Evolutionary conservation across 306 rosid genomes (phyloP), one percentile per base, ranked within the genome.

Genomic region (Trichosanthes cucumerina): DNA sequence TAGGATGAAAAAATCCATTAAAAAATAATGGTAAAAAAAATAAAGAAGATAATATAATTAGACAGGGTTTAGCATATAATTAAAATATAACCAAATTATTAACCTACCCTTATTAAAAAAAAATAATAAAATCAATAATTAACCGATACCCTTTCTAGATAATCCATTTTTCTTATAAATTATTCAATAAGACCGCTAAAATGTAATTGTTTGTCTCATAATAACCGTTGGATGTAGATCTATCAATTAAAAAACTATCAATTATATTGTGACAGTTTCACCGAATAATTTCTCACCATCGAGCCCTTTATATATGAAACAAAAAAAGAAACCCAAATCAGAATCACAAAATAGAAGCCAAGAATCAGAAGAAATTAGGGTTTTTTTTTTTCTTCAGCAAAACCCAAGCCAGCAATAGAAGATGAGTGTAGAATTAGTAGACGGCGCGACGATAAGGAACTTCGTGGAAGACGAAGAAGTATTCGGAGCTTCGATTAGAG

Each of bases 401-500:
- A 15, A 16, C 21, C 0, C 58, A 15, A 16, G 9, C 0, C 58
- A 50, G 7, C 52, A 60, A 15, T 41, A 16, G 16, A 86, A 87
- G 38, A 92, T 88, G 97, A 90, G 97, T 65, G 91, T 92, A 39
- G 93, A 88, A 84, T 63, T 92, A 0, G 33, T 92, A 50, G 95
- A 92, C 85, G 88, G 88, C 76, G 86, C 88, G 63, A 92, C 97
- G 59, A 87, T 92, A 66, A 74, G 84, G 52, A 88, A 78, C 82
- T 92, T 90, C 52, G 80, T 92, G 54, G 88, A 90, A 43, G 97
- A 92, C 63, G 93, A 92, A 79, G 96, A 85, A 76, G 97, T 93
- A 1, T 92, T 92, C 69, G 54, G 13, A 14, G 34, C 75, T 28
- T 74, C 80, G 0, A 47, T 87, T 0, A 8, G 79, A 10, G 85